Evolutionary conservation across 2,329 filamentous ascomycete genomes (phyloP).

Genomic region (Hypomyces perniciosus): DNA sequence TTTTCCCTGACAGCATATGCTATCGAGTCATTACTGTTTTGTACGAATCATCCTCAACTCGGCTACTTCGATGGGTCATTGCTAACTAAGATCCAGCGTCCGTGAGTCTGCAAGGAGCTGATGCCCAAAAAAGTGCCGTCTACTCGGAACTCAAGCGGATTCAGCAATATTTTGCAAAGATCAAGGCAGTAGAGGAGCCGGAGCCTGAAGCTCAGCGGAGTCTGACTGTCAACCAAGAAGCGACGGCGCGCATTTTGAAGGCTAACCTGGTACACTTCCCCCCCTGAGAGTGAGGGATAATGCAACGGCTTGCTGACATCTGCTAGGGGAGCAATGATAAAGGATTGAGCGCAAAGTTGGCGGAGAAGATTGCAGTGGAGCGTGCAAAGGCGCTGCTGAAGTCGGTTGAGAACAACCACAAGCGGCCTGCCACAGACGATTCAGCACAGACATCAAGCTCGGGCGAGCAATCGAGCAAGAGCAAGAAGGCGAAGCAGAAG

Average conservation of each 20-base stretch:
- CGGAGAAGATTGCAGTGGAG: conserved; percentile 52
- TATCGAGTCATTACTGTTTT: conserved; percentile 85
- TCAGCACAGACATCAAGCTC: conserved; percentile 20
- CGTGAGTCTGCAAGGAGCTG: conserved; percentile 69
- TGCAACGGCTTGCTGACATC: conserved; percentile 9
- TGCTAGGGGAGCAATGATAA: conserved; percentile 43
- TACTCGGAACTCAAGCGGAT: conserved; percentile 81
- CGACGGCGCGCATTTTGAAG: conserved; percentile 75
- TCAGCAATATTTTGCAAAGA: conserved; percentile 88
- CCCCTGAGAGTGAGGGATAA: conserved; percentile 1
- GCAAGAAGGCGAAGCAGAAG: conserved; percentile 29
- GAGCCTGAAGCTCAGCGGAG: conserved; percentile 49
- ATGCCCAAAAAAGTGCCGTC: conserved; percentile 79
- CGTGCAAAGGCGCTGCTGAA: conserved; percentile 46
- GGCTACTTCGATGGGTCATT: neutral
- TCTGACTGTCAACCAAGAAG: conserved; percentile 62
- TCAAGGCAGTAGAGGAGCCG: conserved; percentile 67
- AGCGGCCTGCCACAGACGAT: conserved; percentile 35
- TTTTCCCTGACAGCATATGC: conserved; percentile 84
- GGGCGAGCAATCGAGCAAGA: conserved; percentile 23
- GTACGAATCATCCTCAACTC: conserved; percentile 40
- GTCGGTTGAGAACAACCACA: conserved; percentile 39
- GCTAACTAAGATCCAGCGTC: conserved; percentile 44
- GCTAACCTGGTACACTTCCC: conserved; percentile 59
- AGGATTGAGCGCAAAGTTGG: conserved; percentile 44